phyloP scores from a whole-genome alignment of 345 rosid genomes.

The Boechera divaricarpa region DNA sequence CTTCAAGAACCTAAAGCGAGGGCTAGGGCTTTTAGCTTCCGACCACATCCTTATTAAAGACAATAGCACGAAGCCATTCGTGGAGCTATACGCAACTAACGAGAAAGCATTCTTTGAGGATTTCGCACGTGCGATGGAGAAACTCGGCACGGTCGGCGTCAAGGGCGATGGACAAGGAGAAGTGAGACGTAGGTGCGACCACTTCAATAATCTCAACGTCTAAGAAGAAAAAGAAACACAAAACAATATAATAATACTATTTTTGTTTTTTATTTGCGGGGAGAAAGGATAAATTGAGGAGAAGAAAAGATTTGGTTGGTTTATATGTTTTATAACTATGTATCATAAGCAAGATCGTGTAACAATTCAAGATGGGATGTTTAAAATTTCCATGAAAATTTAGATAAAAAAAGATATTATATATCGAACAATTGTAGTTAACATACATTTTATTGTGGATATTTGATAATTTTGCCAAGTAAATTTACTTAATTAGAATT shows the following conservation, averaged over 20 bases:
- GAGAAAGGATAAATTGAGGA: conserved; percentile 17
- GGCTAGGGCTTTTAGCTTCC: conserved; percentile 50
- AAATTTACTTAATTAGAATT: not conserved
- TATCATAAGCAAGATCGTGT: conserved; percentile 29
- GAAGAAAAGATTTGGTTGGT: conserved; percentile 26
- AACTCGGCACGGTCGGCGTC: conserved; percentile 48
- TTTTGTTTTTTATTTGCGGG: conserved; percentile 23
- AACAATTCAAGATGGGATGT: conserved; percentile 16
- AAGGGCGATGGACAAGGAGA: conserved; percentile 58
- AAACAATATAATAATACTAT: not conserved
- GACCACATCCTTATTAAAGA: conserved; percentile 48
- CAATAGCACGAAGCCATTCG: conserved; percentile 48
- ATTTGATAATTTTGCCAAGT: not conserved
- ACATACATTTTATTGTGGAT: conserved; percentile 2
- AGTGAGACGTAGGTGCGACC: conserved; percentile 61
- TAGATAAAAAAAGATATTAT: conserved; percentile 1
- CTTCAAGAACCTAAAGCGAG: conserved; percentile 51
- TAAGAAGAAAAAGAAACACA: not conserved
- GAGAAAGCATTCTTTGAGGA: conserved; percentile 53
- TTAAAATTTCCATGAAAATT: conserved; percentile 8
- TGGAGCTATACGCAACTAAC: conserved; percentile 49
- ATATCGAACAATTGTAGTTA: conserved; percentile 1
- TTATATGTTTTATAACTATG: conserved; percentile 9
- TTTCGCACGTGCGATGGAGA: conserved; percentile 58
- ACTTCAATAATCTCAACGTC: conserved; percentile 48